Conservation (phyloP, 306 rosid genomes). For the Astragalus glycyphyllos region DNA sequence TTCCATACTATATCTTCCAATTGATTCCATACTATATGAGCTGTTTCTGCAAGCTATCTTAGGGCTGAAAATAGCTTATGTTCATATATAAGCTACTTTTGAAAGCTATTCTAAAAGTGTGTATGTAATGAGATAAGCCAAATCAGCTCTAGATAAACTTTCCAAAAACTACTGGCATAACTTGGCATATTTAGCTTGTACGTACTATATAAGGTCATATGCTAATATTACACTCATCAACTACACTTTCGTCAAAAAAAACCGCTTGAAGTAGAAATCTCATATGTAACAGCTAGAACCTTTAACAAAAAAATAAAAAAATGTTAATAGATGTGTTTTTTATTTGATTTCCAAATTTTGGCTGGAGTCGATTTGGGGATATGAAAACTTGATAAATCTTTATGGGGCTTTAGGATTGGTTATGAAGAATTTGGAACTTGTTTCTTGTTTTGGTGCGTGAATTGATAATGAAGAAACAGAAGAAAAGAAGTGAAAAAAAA, state of each 20-base stretch:
- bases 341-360: conserved; percentile 6
- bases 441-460: conserved; percentile 5
- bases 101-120: neutral
- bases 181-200: neutral
- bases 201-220: neutral
- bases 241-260: no score
- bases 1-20: no score
- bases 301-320: neutral
- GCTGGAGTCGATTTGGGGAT: conserved; percentile 21
- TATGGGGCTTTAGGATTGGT: conserved; percentile 19
- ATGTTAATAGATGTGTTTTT: neutral
- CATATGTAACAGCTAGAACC: neutral
- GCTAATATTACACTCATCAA: neutral
- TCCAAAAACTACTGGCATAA: neutral
- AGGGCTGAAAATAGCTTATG: neutral
- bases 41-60: neutral
- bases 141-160: no score
- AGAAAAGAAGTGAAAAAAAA: neutral
- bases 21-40: neutral
- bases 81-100: neutral
- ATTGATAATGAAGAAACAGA: conserved; percentile 28
- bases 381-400: conserved; percentile 23
- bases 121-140: neutral
- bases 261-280: conserved; percentile 25
- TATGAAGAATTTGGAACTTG: conserved; percentile 17